Conservation (phyloP, 2,329 filamentous ascomycete genomes). For the Arachnomyces sp. region DNA sequence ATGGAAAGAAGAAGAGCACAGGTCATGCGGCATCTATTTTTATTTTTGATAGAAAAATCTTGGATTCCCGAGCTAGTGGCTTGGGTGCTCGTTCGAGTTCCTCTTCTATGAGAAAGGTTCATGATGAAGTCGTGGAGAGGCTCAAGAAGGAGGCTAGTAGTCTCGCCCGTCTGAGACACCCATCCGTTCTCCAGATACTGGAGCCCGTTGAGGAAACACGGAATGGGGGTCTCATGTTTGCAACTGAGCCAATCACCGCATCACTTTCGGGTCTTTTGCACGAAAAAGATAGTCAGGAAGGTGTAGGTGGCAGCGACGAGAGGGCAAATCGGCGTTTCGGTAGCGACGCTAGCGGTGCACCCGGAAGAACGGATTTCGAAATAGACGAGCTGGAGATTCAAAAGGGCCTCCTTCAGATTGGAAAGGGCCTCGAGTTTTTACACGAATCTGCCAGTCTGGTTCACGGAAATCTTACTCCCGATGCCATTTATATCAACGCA, state of each 20-base stretch:
- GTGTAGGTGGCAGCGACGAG: constrained; percentile 58
- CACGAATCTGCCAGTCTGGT: constrained; percentile 92
- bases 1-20: constrained; percentile 93
- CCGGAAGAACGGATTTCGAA: constrained; percentile 72
- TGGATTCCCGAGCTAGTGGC: constrained; percentile 62
- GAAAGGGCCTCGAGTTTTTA: constrained; percentile 88
- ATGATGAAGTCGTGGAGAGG: constrained; percentile 85
- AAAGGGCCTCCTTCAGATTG: constrained; percentile 87
- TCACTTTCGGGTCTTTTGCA: constrained; percentile 75
- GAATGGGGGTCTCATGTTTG: constrained; percentile 87
- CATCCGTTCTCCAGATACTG: constrained; percentile 82
- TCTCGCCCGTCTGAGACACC: constrained; percentile 80
- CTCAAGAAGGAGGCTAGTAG: constrained; percentile 87
- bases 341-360: constrained; percentile 61
- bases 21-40: constrained; percentile 86
- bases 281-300: constrained; percentile 85
- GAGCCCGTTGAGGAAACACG: constrained; percentile 94
- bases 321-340: constrained; percentile 74
- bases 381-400: constrained; percentile 97
- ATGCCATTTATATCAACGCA: constrained; percentile 86
- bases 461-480: constrained; percentile 89
- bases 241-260: constrained; percentile 82
- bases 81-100: constrained; percentile 56
- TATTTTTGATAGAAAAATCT: constrained; percentile 81
- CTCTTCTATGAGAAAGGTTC: constrained; percentile 65